Percentiles rank a stretch among this genome's conserved stretches.
Conservation (phyloP, 306 rosid genomes). For the Castanea mollissima region DNA sequence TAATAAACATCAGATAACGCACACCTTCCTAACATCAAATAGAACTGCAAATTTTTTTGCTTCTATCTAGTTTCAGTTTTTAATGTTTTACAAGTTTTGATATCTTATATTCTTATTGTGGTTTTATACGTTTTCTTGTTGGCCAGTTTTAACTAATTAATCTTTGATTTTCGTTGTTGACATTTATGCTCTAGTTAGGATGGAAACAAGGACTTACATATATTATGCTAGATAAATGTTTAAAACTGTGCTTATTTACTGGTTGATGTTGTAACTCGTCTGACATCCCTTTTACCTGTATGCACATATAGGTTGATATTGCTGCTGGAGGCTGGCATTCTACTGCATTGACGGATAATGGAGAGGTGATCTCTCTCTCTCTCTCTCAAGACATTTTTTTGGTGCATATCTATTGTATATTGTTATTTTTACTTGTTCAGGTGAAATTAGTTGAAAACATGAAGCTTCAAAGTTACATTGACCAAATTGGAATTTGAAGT, state of each 20-base stretch:
- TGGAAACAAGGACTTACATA: not conserved
- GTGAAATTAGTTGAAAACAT: not conserved
- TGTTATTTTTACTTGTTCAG: not conserved
- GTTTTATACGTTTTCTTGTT: not conserved
- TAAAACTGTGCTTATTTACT: not conserved
- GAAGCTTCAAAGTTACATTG: not conserved
- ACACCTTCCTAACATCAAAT: not conserved
- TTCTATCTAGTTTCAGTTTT: not conserved
- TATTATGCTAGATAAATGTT: not conserved
- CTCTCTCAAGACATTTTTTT: not conserved
- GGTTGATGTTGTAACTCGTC: not conserved
- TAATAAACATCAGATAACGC: too few relatives aligned
- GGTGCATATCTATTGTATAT: not conserved
- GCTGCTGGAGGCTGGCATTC: conserved; percentile 99
- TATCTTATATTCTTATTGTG: not conserved
- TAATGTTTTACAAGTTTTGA: not conserved
- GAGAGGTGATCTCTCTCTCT: conserved; percentile 66
- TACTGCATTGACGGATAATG: conserved; percentile 79
- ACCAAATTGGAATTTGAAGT: not conserved
- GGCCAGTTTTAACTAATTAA: not conserved
- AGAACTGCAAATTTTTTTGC: not conserved
- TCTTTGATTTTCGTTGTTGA: not conserved
- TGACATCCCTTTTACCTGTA: conserved; percentile 9
- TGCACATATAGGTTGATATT: conserved; percentile 71
- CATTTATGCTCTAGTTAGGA: not conserved